Evolutionary conservation across 805 yeast species (phyloP).

Genomic region (Yarrowia sp.): DNA sequence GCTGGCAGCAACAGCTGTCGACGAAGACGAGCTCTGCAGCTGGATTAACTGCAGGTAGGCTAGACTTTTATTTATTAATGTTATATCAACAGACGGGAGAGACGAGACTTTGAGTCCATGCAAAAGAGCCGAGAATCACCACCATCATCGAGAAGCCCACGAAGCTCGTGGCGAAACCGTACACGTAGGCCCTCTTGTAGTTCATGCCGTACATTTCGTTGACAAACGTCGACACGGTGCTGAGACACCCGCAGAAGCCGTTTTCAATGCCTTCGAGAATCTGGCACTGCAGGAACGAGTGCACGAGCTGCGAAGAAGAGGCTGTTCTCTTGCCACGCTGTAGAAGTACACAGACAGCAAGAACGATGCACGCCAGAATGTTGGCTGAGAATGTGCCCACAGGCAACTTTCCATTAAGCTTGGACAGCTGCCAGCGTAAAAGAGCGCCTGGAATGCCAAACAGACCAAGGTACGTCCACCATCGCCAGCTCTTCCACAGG

Average conservation of each 20-base stretch:
- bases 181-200: slow-evolving; percentile 18
- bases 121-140: neutral
- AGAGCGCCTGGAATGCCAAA: slow-evolving; percentile 24
- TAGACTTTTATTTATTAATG: slow-evolving; percentile 1
- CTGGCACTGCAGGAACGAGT: neutral
- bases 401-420: slow-evolving; percentile 2
- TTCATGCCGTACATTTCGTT: slow-evolving; percentile 22
- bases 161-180: neutral
- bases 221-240: slow-evolving; percentile 14
- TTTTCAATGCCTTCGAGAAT: slow-evolving; percentile 2
- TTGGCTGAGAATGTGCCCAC: slow-evolving; percentile 14
- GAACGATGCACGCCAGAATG: neutral
- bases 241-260: slow-evolving; percentile 23
- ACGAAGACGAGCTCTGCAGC: slow-evolving; percentile 7
- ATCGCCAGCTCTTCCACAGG: slow-evolving; percentile 22
- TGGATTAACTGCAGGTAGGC: neutral
- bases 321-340: neutral
- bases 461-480: slow-evolving; percentile 5
- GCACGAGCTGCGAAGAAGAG: slow-evolving; percentile 2
- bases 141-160: slow-evolving; percentile 9
- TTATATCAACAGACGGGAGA: neutral
- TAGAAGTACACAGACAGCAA: neutral
- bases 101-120: neutral
- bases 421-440: neutral
- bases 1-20: neutral